Percentiles rank a stretch among this genome's conserved stretches.
Evolutionary conservation across 2,329 filamentous ascomycete species (phyloP).

Genomic region (Coleophoma crateriformis): DNA sequence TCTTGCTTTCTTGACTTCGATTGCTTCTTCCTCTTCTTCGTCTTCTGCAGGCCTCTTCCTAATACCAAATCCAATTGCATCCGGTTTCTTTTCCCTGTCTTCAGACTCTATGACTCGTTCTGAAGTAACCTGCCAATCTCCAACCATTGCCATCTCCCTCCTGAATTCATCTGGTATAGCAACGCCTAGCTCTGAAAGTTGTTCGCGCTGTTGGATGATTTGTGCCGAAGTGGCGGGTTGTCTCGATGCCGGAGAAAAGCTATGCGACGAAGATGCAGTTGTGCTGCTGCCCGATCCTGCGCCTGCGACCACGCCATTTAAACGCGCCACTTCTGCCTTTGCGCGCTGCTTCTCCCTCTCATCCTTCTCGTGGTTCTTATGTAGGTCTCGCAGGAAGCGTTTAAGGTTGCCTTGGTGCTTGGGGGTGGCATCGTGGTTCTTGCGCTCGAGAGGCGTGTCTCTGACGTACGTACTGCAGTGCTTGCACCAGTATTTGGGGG

Average conservation of each 20-base stretch:
- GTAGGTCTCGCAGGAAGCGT: constrained; percentile 82
- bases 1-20: constrained; percentile 52
- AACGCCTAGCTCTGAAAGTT: constrained; percentile 83
- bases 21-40: constrained; percentile 54
- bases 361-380: constrained; percentile 76
- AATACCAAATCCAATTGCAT: constrained; percentile 44
- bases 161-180: constrained; percentile 74
- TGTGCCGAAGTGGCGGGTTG: constrained; percentile 49
- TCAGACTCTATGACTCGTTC: constrained; percentile 29
- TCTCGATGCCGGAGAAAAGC: constrained; percentile 15
- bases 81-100: constrained; percentile 36
- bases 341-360: constrained; percentile 78
- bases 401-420: constrained; percentile 84
- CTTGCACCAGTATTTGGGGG: constrained; percentile 97
- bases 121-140: constrained; percentile 73
- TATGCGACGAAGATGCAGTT: constrained; percentile 18
- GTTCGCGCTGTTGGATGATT: constrained; percentile 77
- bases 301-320: constrained; percentile 69
- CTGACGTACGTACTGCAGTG: constrained; percentile 87
- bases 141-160: constrained; percentile 77
- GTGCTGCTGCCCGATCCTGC: constrained; percentile 12
- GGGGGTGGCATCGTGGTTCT: constrained; percentile 81
- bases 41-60: constrained; percentile 53
- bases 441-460: constrained; percentile 84
- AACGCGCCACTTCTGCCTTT: constrained; percentile 75